These are phyloP conservation scores for Colletotrichum horii DNA, from an alignment of 2,329 filamentous ascomycete genomes.

Conservation along the genomic window DNA sequence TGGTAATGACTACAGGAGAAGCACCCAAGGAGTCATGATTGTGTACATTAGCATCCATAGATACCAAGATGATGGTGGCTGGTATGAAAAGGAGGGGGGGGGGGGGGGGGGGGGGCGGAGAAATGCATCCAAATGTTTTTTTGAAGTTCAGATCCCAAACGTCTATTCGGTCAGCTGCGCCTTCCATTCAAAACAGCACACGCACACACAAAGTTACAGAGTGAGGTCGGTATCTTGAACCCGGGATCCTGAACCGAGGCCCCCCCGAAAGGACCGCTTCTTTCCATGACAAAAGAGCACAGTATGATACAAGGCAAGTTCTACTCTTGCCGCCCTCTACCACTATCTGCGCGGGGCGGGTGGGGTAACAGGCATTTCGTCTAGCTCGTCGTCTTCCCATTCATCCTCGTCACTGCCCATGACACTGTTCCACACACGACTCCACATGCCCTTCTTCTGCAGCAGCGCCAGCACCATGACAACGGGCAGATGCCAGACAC, in stretches of 20 bases:
- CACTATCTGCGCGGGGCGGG: not conserved
- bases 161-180: not conserved
- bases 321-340: not conserved
- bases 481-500: conserved; percentile 92
- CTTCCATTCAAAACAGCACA: not conserved
- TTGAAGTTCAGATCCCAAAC: not conserved
- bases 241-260: not conserved
- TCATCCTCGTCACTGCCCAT: conserved; percentile 63
- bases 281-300: not conserved
- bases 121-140: not conserved
- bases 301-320: conserved; percentile 10
- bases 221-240: not conserved
- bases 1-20: conserved; percentile 6
- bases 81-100: not conserved
- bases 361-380: conserved; percentile 36
- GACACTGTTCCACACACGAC: conserved; percentile 75
- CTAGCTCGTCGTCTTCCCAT: conserved; percentile 66
- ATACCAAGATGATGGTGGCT: conserved; percentile 11
- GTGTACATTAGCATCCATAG: conserved; percentile 23
- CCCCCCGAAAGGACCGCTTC: not conserved
- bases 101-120: not conserved
- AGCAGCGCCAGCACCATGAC: conserved; percentile 88
- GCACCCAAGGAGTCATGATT: not conserved
- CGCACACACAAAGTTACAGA: not conserved
- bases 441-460: conserved; percentile 94